Conservation (phyloP, 495 filamentous ascomycete species). For the Aspergillus cavernicola region DNA sequence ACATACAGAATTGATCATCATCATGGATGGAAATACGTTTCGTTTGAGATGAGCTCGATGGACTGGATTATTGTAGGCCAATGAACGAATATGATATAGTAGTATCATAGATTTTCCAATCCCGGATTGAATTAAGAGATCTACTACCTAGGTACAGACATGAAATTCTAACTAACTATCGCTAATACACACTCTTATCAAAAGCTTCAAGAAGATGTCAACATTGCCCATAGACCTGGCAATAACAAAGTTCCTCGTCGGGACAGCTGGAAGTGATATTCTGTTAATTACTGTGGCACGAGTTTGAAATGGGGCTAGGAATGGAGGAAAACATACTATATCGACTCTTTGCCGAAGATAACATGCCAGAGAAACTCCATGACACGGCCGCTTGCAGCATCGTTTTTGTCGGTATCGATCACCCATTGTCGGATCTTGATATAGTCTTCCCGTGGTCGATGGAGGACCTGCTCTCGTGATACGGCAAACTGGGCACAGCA, state of each 20-base stretch:
- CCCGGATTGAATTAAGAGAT: no score
- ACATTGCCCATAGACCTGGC: conserved; percentile 47
- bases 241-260: conserved; percentile 45
- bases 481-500: conserved; percentile 71
- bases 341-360: conserved; percentile 52
- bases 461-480: conserved; percentile 48
- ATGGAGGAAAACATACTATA: conserved; percentile 44
- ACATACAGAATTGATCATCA: no score
- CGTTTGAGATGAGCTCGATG: no score
- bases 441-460: conserved; percentile 56
- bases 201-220: no score
- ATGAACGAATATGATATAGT: no score
- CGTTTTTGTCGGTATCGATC: conserved; percentile 52
- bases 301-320: no score
- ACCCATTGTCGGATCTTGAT: conserved; percentile 65
- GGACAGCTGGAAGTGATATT: conserved; percentile 36
- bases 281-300: background rate
- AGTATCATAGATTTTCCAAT: no score
- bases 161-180: no score
- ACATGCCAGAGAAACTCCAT: conserved; percentile 75
- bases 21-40: no score
- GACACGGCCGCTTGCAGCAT: conserved; percentile 63
- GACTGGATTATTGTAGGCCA: no score
- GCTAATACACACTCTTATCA: no score
- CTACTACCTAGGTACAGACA: no score